phyloP scores from a whole-genome alignment of 768 basidiomycete species.

The Dacryopinax primogenitus region DNA sequence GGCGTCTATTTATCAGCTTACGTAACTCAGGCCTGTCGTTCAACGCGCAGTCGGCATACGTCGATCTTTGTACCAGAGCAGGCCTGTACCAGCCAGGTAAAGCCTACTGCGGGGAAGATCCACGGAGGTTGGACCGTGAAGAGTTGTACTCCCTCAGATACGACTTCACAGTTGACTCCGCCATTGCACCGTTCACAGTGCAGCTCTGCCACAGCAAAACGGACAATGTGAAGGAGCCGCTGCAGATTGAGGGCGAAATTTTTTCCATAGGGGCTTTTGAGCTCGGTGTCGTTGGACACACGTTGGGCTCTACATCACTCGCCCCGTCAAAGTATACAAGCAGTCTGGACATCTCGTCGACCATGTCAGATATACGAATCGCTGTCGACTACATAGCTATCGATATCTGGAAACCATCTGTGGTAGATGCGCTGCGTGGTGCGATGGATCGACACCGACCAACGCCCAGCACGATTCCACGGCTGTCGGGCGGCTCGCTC shows the following conservation, averaged over 20 bases:
- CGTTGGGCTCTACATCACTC: not conserved
- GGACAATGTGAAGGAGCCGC: not conserved
- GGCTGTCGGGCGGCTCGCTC: conserved; percentile 13
- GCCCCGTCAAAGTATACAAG: conserved; percentile 6
- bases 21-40: not conserved
- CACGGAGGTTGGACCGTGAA: not conserved
- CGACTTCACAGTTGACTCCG: not conserved
- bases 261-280: not conserved
- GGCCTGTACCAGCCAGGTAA: not conserved
- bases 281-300: not conserved
- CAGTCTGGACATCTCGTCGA: conserved; percentile 32
- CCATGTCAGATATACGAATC: conserved; percentile 36
- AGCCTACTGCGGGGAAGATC: not conserved
- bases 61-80: not conserved
- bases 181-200: not conserved
- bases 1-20: not conserved
- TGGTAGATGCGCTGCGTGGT: conserved; percentile 36
- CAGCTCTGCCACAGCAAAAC: not conserved
- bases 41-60: not conserved
- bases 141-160: not conserved
- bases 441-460: not conserved
- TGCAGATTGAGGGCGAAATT: not conserved
- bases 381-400: conserved; percentile 47
- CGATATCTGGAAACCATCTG: conserved; percentile 54
- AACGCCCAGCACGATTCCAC: not conserved